Base-by-base conservation (phyloP, 2,329 filamentous ascomycete species). In the Lachnum nothofagi region DNA sequence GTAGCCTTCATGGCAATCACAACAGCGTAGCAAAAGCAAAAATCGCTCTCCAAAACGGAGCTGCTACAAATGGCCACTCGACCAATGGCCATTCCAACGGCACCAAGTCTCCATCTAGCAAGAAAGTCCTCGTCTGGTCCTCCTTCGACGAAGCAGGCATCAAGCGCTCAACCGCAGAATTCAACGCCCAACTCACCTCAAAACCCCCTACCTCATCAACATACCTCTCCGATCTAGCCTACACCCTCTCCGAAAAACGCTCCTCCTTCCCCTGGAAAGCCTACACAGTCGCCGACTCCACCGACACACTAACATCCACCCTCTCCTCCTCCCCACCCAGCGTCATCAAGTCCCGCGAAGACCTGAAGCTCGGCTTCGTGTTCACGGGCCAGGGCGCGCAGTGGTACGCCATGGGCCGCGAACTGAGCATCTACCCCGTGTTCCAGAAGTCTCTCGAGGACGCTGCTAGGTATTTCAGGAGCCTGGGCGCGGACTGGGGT, bases 371-470 rank as follows among this genome's bases (percentile, higher is more conserved):
- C 46, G 59, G 51, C 0, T 61, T 60, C 37, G 49, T 61, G 3
- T 62, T 60, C 39, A 63, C 59, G 0, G 60, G 61, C 5, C 60
- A 63, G 33, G 60, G 60, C 7, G 58, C 58, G 6, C 58, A 62
- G 42, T 61, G 60, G 59, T 41, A 52, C 52, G 55, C 55, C 2
- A 63, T 63, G 61, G 61, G 59, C 8, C 42, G 47, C 9, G 60
- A 62, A 29, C 46, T 63, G 2, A 45, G 54, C 17, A 42, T 46
- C 5, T 67, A 70, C 46, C 63, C 66, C 1, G 51, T 68, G 4
- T 72, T 70, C 51, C 53, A 56, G 4, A 47, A 60, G 2, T 61
- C 63, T 2, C 59, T 72, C 19, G 59, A 59, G 20, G 55, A 54
- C 10, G 63, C 64, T 2, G 66, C 66, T 3, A 58, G 63, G 10